phyloP scores from a whole-genome alignment of 2,329 filamentous ascomycete genomes.

The Cytospora chrysosperma region DNA sequence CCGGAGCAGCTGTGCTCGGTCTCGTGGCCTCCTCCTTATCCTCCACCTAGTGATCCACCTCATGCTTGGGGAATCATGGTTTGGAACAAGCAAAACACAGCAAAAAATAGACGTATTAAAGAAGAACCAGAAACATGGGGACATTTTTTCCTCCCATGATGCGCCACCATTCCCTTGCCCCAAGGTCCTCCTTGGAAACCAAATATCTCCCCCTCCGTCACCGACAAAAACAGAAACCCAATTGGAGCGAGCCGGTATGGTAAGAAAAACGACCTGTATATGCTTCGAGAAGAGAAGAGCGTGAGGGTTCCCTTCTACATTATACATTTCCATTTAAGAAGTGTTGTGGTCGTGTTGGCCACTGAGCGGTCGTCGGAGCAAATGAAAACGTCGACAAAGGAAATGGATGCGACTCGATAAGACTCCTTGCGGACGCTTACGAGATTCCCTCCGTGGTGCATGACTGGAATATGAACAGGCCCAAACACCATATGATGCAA shows the following conservation, averaged over 20 bases:
- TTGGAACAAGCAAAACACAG: constrained; percentile 5
- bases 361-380: constrained; percentile 20
- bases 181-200: not conserved
- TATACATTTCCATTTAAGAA: constrained; percentile 38
- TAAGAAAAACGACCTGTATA: not conserved
- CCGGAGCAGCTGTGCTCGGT: not conserved
- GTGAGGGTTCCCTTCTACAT: constrained; percentile 28
- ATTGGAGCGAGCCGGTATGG: constrained; percentile 9
- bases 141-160: constrained; percentile 6
- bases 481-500: constrained; percentile 20
- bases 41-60: not conserved
- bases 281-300: constrained; percentile 20
- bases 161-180: not conserved
- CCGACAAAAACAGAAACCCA: constrained; percentile 2
- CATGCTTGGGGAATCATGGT: constrained; percentile 15
- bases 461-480: not conserved
- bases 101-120: not conserved
- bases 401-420: constrained; percentile 19
- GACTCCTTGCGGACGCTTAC: constrained; percentile 21
- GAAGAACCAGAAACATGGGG: not conserved
- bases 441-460: constrained; percentile 2
- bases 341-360: constrained; percentile 21
- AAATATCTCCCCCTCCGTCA: not conserved
- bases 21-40: not conserved
- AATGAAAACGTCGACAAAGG: constrained; percentile 17